Conservation (phyloP, 2,329 filamentous ascomycete genomes). For the Chaetomium olivaceum region DNA sequence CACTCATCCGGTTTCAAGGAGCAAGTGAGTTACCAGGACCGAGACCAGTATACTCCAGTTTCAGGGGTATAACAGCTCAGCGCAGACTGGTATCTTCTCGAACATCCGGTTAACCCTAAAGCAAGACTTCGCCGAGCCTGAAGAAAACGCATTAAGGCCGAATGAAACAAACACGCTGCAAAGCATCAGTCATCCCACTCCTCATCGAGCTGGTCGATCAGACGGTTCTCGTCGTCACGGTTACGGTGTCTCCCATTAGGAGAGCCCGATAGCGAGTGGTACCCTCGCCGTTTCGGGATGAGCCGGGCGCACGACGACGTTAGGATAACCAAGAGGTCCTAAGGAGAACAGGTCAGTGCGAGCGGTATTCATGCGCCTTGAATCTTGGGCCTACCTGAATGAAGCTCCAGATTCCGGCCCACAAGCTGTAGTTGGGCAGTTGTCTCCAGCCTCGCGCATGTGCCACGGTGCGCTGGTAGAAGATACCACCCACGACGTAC, state of each 20-base stretch:
- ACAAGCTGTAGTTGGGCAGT: constrained; percentile 89
- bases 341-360: neutral
- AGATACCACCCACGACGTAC: constrained; percentile 88
- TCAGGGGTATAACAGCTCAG: neutral
- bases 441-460: constrained; percentile 95
- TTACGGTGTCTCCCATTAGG: constrained; percentile 51
- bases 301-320: constrained; percentile 69
- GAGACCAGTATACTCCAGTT: neutral
- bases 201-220: constrained; percentile 95
- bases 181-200: constrained; percentile 77
- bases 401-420: constrained; percentile 84
- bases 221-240: constrained; percentile 81
- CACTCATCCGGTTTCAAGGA: neutral
- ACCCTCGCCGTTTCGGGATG: constrained; percentile 65
- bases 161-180: neutral
- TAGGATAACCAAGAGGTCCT: constrained; percentile 68
- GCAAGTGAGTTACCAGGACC: neutral
- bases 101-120: neutral
- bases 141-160: neutral
- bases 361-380: neutral
- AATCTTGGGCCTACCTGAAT: constrained; percentile 55
- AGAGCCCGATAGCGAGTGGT: constrained; percentile 62
- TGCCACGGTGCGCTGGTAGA: constrained; percentile 92
- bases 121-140: neutral
- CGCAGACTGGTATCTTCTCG: neutral